Evolutionary conservation across 2,329 filamentous ascomycete genomes (phyloP).

Genomic region (Scortechinia acanthostroma): DNA sequence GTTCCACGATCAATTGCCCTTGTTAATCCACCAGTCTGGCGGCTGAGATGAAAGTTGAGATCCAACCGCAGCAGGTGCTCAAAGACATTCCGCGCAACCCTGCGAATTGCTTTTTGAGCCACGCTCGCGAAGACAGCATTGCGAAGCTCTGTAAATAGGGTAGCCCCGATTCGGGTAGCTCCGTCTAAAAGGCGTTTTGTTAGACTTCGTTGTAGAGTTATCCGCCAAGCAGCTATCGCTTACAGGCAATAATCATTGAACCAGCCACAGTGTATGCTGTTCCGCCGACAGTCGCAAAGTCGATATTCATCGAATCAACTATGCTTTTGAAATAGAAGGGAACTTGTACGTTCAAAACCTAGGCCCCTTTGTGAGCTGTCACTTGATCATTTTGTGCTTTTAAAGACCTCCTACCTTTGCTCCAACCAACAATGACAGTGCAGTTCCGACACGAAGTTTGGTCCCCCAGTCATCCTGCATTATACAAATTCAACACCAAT

Average conservation of each 20-base stretch:
- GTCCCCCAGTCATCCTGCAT: conserved; percentile 34
- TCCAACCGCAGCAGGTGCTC: conserved; percentile 82
- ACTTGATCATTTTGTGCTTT: not conserved
- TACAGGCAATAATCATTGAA: conserved; percentile 75
- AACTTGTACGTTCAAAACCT: conserved; percentile 79
- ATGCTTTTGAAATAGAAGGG: conserved; percentile 99
- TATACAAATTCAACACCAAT: not conserved
- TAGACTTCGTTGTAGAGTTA: not conserved
- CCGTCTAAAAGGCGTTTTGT: conserved; percentile 66
- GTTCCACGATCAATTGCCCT: conserved; percentile 92
- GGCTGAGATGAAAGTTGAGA: conserved; percentile 84
- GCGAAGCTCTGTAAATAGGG: conserved; percentile 83
- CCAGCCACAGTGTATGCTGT: conserved; percentile 87
- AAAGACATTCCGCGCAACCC: conserved; percentile 86
- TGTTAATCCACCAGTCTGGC: conserved; percentile 90
- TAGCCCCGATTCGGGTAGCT: conserved; percentile 77
- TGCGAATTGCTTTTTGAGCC: conserved; percentile 89
- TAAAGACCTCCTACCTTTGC: conserved; percentile 68
- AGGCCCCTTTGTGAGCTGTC: not conserved
- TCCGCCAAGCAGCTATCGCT: not conserved
- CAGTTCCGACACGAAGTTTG: conserved; percentile 76
- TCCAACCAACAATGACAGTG: conserved; percentile 76
- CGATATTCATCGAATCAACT: conserved; percentile 95
- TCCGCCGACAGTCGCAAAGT: conserved; percentile 59
- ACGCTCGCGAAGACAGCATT: conserved; percentile 97